Percentiles rank a stretch among this genome's conserved stretches.
These are phyloP conservation scores for Quercus suber DNA, from an alignment of 306 rosid species.

Conservation along the genomic window DNA sequence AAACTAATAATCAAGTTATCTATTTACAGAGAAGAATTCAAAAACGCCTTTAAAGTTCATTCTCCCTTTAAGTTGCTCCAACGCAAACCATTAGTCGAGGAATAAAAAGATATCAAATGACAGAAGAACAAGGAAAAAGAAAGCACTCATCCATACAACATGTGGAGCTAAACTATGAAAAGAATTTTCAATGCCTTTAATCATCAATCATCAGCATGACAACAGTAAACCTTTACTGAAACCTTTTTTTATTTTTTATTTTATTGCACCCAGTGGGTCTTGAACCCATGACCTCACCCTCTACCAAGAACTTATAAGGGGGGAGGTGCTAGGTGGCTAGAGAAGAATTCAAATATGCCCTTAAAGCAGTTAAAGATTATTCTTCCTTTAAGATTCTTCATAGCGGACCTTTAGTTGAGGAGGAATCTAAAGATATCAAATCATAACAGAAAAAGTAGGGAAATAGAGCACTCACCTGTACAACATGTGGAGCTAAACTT, in stretches of 20 bases:
- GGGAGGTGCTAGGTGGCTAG: too few species aligned
- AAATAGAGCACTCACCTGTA: constrained; percentile 53
- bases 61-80: not conserved
- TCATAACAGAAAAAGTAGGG: not conserved
- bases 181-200: too few species aligned
- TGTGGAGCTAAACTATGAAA: too few species aligned
- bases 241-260: too few species aligned
- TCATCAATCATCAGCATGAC: too few species aligned
- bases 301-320: too few species aligned
- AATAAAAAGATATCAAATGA: not conserved
- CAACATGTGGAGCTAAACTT: constrained; percentile 73
- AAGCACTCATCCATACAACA: constrained; percentile 52
- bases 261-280: too few species aligned
- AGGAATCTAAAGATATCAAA: not conserved
- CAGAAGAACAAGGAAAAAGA: not conserved
- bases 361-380: not conserved
- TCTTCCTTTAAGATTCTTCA: not conserved
- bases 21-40: too few species aligned
- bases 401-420: not conserved
- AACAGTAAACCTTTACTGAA: too few species aligned
- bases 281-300: too few species aligned
- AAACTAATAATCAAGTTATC: too few species aligned
- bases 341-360: too few species aligned
- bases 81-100: not conserved
- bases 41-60: not conserved